Base-by-base conservation (phyloP, 495 filamentous ascomycete genomes). In the Penicillium pancosmium region DNA sequence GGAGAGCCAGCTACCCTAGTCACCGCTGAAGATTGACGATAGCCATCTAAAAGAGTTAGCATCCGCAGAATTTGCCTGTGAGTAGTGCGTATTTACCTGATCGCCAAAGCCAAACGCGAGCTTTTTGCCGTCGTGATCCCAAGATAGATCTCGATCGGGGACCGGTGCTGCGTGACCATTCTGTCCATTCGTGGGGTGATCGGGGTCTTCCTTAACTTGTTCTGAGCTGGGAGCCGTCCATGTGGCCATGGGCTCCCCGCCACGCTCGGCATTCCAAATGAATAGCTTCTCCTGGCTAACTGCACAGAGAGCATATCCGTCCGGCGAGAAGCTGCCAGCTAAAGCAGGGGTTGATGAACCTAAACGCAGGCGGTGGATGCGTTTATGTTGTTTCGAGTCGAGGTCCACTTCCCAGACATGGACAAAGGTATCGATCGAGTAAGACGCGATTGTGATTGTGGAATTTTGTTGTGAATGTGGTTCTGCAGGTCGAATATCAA, bases 81-180 rank as follows among this genome's bases (percentile, higher is more conserved):
- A 21, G 35, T 31, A 44, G 36, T 27, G 4, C 19, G 23, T 34
- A 67, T 85, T 63, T 79, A 92, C 91, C 76, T 86, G 79, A 60
- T 83, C 86, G 56, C 85, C 86, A 23, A 86, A 79, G 16, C 89
- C 88, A 67, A 88, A 90, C 2, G 87, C 89, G 56, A 96, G 78
- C 66, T 84, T 87, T 62, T 88, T 85, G 2, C 90, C 88, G 68
- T 91, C 84, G 0, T 81, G 78, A 73, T 93, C 89, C 91, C 91
- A 96, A 48, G 83, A 82, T 18, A 93, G 67, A 56, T 83, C 86
- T 41, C 86, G 82, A 61, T 74, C 69, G 5, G 61, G 64, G 33
- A 68, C 59, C 2, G 66, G 55, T 4, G 71, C 63, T 21, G 56
- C 16, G 50, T 56, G 72, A n/a, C 75, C 76, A 58, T 79, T 78